A percentile compares a stretch with the other conserved stretches of the same genome.
phyloP scores from a whole-genome alignment of 129 eudicot genomes.

The sunflower (Helianthus annuus) region DNA sequence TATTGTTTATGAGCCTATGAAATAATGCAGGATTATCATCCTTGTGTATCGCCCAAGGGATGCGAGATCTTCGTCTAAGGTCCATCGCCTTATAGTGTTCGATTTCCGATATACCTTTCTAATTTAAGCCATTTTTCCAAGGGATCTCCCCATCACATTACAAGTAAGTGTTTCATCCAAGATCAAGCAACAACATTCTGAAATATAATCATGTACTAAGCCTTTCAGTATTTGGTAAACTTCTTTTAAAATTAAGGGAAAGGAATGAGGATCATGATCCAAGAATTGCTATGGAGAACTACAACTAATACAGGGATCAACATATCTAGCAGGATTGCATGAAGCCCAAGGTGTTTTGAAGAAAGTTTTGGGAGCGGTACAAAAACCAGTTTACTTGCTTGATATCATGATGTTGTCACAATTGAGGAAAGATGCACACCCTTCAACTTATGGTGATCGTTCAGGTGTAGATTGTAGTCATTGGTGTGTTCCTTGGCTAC shows the following conservation, averaged over 20 bases:
- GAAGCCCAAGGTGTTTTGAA: conserved; percentile 40
- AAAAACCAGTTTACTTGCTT: conserved; percentile 47
- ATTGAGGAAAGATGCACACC: conserved; percentile 66
- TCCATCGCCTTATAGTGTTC: too few relatives aligned
- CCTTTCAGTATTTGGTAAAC: neutral
- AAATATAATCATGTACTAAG: neutral
- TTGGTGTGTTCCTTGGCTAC: conserved; percentile 58
- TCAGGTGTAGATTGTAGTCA: conserved; percentile 55
- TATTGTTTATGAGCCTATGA: too few relatives aligned
- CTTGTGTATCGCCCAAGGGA: too few relatives aligned
- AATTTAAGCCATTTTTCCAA: too few relatives aligned
- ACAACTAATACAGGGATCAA: conserved; percentile 50
- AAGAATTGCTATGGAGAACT: conserved; percentile 48
- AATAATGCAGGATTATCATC: too few relatives aligned
- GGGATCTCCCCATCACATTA: conserved; percentile 85
- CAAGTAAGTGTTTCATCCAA: conserved; percentile 39
- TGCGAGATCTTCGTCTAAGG: too few relatives aligned
- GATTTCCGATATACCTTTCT: too few relatives aligned
- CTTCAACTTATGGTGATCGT: conserved; percentile 49
- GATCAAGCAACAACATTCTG: neutral
- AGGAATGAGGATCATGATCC: conserved; percentile 52
- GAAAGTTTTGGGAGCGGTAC: conserved; percentile 36
- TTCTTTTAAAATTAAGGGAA: conserved; percentile 39
- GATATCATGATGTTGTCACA: conserved; percentile 59
- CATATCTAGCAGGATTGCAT: conserved; percentile 52